A percentile compares a stretch with the other conserved stretches of the same genome.
These are phyloP conservation scores for Simplicillium aogashimaense DNA, from an alignment of 2,329 filamentous ascomycete genomes.

Conservation along the genomic window DNA sequence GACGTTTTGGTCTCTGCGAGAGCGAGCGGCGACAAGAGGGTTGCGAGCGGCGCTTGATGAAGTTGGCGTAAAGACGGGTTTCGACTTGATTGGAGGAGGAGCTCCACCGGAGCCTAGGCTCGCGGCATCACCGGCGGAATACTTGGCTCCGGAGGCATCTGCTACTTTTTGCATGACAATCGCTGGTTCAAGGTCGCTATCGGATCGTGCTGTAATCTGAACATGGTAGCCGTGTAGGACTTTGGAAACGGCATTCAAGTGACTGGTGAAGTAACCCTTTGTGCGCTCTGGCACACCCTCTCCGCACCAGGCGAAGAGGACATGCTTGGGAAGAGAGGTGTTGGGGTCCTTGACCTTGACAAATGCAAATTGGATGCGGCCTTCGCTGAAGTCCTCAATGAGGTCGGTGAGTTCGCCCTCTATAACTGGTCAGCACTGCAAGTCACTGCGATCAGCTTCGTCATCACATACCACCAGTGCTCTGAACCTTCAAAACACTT, in stretches of 20 bases:
- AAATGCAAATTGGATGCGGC: slow-evolving; percentile 92
- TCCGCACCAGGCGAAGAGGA: slow-evolving; percentile 93
- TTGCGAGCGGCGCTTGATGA: slow-evolving; percentile 41
- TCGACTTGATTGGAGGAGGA: slow-evolving; percentile 67
- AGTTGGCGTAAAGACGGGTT: slow-evolving; percentile 86
- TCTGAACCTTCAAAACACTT: slow-evolving; percentile 90
- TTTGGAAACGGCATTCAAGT: slow-evolving; percentile 81
- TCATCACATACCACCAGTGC: slow-evolving; percentile 60
- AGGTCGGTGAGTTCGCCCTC: slow-evolving; percentile 87
- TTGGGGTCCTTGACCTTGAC: slow-evolving; percentile 96
- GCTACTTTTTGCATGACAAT: slow-evolving; percentile 86
- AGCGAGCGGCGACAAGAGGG: slow-evolving; percentile 56
- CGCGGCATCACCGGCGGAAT: slow-evolving; percentile 56
- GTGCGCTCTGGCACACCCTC: slow-evolving; percentile 97
- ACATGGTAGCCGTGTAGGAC: slow-evolving; percentile 95
- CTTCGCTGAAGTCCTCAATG: slow-evolving; percentile 93
- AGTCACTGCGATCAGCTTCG: not conserved
- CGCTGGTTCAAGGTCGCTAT: slow-evolving; percentile 79
- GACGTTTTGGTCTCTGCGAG: slow-evolving; percentile 47
- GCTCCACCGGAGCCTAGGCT: slow-evolving; percentile 41
- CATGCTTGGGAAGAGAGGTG: slow-evolving; percentile 76
- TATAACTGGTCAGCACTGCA: slow-evolving; percentile 24
- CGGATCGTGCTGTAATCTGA: slow-evolving; percentile 89
- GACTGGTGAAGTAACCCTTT: slow-evolving; percentile 97
- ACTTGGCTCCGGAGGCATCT: slow-evolving; percentile 91